A percentile compares a stretch with the other conserved stretches of the same genome.
Evolutionary conservation across 805 yeast genomes (phyloP).

Genomic region (Kodamaea kaohsiungensis): DNA sequence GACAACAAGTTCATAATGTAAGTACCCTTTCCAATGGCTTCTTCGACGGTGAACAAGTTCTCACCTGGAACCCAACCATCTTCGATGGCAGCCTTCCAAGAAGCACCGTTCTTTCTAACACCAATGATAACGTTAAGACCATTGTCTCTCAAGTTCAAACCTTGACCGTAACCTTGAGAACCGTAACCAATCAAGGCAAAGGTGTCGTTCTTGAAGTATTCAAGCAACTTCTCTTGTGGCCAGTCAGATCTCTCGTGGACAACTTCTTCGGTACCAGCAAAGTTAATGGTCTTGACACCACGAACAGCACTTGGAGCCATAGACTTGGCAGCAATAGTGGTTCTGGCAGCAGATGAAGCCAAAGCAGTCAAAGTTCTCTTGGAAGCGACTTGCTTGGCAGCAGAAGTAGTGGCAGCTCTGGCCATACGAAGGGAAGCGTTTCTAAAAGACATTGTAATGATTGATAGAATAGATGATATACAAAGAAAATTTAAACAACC

Average conservation of each 20-base stretch:
- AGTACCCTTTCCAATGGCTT: conserved; percentile 92
- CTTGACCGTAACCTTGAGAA: conserved; percentile 99
- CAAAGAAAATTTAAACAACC: not conserved
- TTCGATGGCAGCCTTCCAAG: conserved; percentile 99
- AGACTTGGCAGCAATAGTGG: conserved; percentile 40
- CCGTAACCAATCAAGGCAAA: conserved; percentile 98
- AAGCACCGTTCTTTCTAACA: conserved; percentile 98
- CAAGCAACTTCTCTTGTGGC: conserved; percentile 95
- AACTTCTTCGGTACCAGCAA: conserved; percentile 91
- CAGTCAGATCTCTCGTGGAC: conserved; percentile 99
- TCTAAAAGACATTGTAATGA: conserved; percentile 43
- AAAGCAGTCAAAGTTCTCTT: conserved; percentile 68
- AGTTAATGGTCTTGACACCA: conserved; percentile 95
- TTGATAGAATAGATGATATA: not conserved
- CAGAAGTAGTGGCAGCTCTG: conserved; percentile 46
- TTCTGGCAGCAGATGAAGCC: conserved; percentile 47
- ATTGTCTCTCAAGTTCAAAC: conserved; percentile 98
- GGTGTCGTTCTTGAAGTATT: conserved; percentile 97
- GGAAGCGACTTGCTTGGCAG: conserved; percentile 47
- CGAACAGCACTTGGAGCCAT: conserved; percentile 61
- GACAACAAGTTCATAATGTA: conserved; percentile 96
- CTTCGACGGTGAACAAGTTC: conserved; percentile 91
- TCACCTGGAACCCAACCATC: conserved; percentile 99
- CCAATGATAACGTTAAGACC: conserved; percentile 97
- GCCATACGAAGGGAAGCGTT: conserved; percentile 44